A percentile compares a stretch with the other conserved stretches of the same genome.
Conservation (phyloP, 108 stramenopile genomes). For the Cyclostephanos tholiformis region DNA sequence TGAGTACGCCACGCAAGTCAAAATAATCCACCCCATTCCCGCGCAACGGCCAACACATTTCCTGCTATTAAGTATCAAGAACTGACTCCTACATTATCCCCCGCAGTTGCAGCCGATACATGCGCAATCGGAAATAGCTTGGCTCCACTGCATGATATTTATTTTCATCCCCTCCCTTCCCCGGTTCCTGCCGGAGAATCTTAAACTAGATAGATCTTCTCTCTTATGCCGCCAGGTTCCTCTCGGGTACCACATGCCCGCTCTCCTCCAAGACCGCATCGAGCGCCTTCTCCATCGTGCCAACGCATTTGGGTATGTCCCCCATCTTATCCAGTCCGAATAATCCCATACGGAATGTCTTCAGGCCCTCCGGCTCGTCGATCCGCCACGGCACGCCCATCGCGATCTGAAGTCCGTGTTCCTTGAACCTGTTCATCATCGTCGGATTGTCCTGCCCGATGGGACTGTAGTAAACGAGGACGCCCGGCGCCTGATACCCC, state of each 20-base stretch:
- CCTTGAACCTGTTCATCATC: conserved; percentile 90
- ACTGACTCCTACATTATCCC: no score
- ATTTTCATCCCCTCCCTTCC: neutral
- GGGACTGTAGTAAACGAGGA: conserved; percentile 87
- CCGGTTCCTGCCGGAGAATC: neutral
- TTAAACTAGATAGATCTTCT: no score
- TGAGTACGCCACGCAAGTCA: no score
- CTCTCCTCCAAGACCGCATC: conserved; percentile 73
- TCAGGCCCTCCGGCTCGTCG: conserved; percentile 87
- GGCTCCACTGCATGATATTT: neutral
- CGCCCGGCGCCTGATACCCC: conserved; percentile 89
- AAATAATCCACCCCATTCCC: no score
- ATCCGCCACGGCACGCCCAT: conserved; percentile 94
- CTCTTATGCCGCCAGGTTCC: conserved; percentile 16
- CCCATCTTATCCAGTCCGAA: conserved; percentile 94
- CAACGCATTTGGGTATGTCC: conserved; percentile 74
- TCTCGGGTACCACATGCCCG: conserved; percentile 55
- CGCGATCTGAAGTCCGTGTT: conserved; percentile 89
- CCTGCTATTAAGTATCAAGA: neutral
- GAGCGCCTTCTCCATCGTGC: conserved; percentile 70
- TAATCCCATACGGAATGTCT: conserved; percentile 90
- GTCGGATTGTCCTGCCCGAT: conserved; percentile 75
- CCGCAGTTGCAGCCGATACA: no score
- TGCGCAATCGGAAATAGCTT: neutral
- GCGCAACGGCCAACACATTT: no score